These are phyloP conservation scores for Chlorociboria aeruginascens DNA, from an alignment of 495 filamentous ascomycete species.

Conservation along the genomic window DNA sequence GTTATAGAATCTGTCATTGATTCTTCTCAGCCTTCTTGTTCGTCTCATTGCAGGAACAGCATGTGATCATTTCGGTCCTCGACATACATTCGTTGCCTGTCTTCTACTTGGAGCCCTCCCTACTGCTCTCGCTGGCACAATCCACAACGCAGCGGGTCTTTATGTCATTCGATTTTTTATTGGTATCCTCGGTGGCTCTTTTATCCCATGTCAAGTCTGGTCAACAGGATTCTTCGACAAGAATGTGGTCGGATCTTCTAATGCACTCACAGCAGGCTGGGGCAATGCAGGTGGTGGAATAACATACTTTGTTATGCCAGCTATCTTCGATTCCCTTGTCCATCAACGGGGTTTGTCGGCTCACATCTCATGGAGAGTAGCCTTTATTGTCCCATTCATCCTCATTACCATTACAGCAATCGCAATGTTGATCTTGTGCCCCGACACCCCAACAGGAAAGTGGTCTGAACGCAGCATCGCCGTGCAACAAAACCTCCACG, in stretches of 20 bases:
- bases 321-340: conserved; percentile 75
- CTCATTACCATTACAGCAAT: conserved; percentile 56
- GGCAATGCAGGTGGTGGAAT: conserved; percentile 91
- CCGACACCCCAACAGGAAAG: conserved; percentile 76
- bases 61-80: conserved; percentile 78
- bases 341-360: conserved; percentile 38
- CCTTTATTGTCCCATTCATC: conserved; percentile 75
- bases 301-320: conserved; percentile 86
- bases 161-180: conserved; percentile 81
- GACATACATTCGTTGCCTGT: conserved; percentile 64
- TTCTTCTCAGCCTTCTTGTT: conserved; percentile 28
- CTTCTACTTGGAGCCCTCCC: conserved; percentile 71
- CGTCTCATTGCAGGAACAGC: conserved; percentile 72
- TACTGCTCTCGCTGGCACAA: conserved; percentile 69
- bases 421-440: conserved; percentile 57
- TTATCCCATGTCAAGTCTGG: conserved; percentile 96
- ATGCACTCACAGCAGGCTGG: conserved; percentile 73
- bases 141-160: conserved; percentile 56
- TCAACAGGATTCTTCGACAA: conserved; percentile 94
- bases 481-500: conserved; percentile 23
- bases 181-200: conserved; percentile 80
- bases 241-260: conserved; percentile 85
- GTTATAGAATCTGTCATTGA: background rate
- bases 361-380: conserved; percentile 70
- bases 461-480: conserved; percentile 61